Evolutionary conservation across 768 basidiomycete genomes (phyloP).

Genomic region (Boletus coccyginus): DNA sequence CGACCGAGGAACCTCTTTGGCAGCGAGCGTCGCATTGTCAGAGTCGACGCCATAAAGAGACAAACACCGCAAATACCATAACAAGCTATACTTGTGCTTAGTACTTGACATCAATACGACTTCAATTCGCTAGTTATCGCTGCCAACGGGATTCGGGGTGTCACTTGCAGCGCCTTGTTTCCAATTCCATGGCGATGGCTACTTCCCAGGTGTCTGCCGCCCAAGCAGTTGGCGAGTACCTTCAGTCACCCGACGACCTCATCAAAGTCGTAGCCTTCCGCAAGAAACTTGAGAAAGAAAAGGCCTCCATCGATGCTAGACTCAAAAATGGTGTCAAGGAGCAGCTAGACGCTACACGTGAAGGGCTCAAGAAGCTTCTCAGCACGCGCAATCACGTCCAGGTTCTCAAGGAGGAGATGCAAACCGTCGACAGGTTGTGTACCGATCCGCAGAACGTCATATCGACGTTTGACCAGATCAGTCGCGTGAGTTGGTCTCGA

Average conservation of each 20-base stretch:
- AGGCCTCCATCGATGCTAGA: constrained; percentile 87
- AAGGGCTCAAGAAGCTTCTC: constrained; percentile 80
- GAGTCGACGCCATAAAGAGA: constrained; percentile 4
- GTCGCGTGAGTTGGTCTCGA: constrained; percentile 58
- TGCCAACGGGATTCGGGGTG: too few species aligned
- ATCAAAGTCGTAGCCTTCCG: constrained; percentile 83
- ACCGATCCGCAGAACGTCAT: constrained; percentile 74
- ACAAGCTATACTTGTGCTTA: too few species aligned
- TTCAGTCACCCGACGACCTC: constrained; percentile 93
- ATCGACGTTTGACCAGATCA: constrained; percentile 93
- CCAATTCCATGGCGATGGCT: constrained; percentile 37
- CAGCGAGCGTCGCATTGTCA: constrained; percentile 4
- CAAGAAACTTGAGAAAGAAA: constrained; percentile 96
- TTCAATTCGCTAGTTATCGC: too few species aligned
- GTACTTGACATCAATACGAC: too few species aligned
- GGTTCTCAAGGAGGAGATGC: constrained; percentile 83
- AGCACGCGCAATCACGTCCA: constrained; percentile 76
- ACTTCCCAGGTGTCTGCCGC: constrained; percentile 67
- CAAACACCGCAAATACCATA: background rate
- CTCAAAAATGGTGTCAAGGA: constrained; percentile 90
- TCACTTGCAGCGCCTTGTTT: too few species aligned
- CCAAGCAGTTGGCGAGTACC: constrained; percentile 83
- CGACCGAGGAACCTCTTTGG: constrained; percentile 1
- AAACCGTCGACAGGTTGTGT: constrained; percentile 70
- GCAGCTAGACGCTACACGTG: constrained; percentile 86